Conservation (phyloP, 495 filamentous ascomycete genomes). For the Penicillium tannophilum region DNA sequence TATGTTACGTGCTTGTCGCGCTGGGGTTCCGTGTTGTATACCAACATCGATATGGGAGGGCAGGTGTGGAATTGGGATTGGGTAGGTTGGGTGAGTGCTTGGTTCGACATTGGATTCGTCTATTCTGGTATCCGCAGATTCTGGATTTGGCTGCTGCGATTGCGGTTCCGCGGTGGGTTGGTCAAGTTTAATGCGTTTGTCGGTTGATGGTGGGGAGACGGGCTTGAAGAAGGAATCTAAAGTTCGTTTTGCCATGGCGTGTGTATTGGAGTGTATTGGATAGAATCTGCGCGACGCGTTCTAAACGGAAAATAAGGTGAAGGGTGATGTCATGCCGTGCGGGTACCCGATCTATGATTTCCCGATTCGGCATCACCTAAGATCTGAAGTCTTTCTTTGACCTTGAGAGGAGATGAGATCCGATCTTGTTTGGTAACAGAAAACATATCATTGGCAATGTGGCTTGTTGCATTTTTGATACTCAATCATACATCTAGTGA, state of each 20-base stretch:
- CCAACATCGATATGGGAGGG: constrained; percentile 42
- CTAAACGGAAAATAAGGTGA: constrained; percentile 2
- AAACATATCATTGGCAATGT: background rate
- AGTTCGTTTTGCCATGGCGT: constrained; percentile 30
- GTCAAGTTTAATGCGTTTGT: constrained; percentile 23
- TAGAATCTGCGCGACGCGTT: constrained; percentile 1
- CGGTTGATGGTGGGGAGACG: background rate
- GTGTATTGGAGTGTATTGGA: constrained; percentile 4
- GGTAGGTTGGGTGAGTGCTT: constrained; percentile 58
- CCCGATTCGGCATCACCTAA: constrained; percentile 2
- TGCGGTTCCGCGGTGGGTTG: background rate
- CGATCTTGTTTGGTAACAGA: background rate
- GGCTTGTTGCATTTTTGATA: no score
- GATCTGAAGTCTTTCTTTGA: background rate
- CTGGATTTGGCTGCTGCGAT: background rate
- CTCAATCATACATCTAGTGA: no score
- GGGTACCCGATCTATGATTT: constrained; percentile 14
- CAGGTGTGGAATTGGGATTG: constrained; percentile 61
- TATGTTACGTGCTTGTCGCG: constrained; percentile 34
- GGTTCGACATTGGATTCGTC: constrained; percentile 7
- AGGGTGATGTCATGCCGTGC: constrained; percentile 18
- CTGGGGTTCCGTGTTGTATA: constrained; percentile 34
- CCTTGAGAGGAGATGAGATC: no score
- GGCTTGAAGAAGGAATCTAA: constrained; percentile 33
- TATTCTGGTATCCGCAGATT: background rate